Evolutionary conservation across 2,329 filamentous ascomycete genomes (phyloP), one percentile per base, ranked within the genome.

Genomic region (Sclerotinia minor): DNA sequence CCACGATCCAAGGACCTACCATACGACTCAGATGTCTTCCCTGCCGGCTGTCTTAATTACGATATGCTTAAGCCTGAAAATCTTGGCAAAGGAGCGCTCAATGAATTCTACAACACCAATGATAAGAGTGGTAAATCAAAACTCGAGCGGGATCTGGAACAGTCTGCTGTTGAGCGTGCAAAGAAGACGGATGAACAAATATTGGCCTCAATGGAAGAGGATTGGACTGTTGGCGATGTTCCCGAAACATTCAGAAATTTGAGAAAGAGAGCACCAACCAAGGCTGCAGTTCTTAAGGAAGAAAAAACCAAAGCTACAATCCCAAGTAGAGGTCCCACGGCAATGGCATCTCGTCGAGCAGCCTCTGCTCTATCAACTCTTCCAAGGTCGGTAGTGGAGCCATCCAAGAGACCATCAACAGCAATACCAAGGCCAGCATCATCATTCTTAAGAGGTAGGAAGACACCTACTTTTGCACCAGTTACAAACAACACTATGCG

Each of bases 11-110:
- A 84, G 72, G 83, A 87, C n/a, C 80, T 87, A 15, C 85, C 86
- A 0, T 91, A 92, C 74, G 83, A 89, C 73, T 90, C 89, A 26
- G 89, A 92, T 65, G 83, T 90, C 68, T 87, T 90, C 70, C 87
- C 88, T 5, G 79, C 83, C 57, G 82, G 81, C 1, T 82, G 81
- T 57, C 78, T 89, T 49, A 87, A 83, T 0, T 85, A 88, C 61
- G 81, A 87, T 11, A 82, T 82, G 0, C 78, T 90, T 26, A 87
- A 86, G 75, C 81, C 81, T 0, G 82, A 84, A 72, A 89, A 89
- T 72, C 74, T 85, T 3, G 79, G 87, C 72, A 88, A 83, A 76
- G 90, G 82, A 67, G 58, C 55, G 8, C 49, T 67, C 2, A 24
- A 45, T 19, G 57, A 55, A 21, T 91, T 83, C 79, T 59, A 65